Evolutionary conservation across 2,329 filamentous ascomycete genomes (phyloP), one percentile per base, ranked within the genome.

Genomic region (Purpureocillium takamizusanense): DNA sequence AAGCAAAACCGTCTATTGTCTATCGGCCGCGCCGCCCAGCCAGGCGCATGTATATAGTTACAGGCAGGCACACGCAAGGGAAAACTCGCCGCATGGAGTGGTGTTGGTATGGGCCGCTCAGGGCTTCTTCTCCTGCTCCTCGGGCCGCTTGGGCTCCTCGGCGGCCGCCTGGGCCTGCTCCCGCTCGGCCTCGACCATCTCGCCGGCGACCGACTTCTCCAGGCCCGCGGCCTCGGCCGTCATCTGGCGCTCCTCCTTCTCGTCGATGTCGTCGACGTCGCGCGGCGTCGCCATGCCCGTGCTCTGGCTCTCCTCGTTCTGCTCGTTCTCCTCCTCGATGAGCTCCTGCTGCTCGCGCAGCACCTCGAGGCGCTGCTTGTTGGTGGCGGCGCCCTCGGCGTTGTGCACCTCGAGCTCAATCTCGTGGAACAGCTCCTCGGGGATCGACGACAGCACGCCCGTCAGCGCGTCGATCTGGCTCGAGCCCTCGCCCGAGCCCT

Each of bases 401-500:
- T 83, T 94, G 72, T 95, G 87, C 9, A 98, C 88, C 67, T 98
- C 92, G 25, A 98, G 83, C 65, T 97, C 92, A 46, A 98, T 95
- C 70, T 98, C 92, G 72, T 98, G 92, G 85, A 94, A 98, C 31
- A 98, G 74, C 62, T 98, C 92, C 63, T 98, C 92, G 3, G 92
- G 92, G 45, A 98, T 97, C 43, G 85, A 89, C 31, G 86, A 94
- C 31, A 98, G 71, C 5, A 98, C 92, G 39, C 88, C 86, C 43
- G 89, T 86, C 35, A 98, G 76, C 1, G 92, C 88, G 49, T 95
- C 89, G 42, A 98, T 88, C 66, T 97, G 90, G 44, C 78, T 86
- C 25, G 84, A 80, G 53, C 92, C 86, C 54, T 94, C 87, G 35
- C 90, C 86, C 52, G 89, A 88, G 44, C 84, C 81, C 53, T 94